Evolutionary conservation across 352 stramenopile species (phyloP), one percentile per base, ranked within the genome.

Genomic region (Phytophthora capsici): DNA sequence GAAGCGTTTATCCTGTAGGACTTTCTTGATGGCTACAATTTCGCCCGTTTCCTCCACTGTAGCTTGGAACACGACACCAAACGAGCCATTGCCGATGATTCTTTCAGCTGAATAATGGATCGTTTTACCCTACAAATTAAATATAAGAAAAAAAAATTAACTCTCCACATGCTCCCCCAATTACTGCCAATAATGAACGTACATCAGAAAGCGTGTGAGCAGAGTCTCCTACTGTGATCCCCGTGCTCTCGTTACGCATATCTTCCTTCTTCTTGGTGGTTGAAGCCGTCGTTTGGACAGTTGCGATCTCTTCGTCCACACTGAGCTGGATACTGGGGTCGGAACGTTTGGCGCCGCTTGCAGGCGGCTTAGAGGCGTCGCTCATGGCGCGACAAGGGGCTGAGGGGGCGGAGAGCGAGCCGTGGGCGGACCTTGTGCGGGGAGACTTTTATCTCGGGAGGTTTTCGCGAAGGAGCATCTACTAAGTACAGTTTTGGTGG

Each of bases 21-120:
- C 98, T 77, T 99, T 99, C 82, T 99, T 99, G 69, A 99, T 99
- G 9, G 98, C 98, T 3, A 99, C 98, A 47, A 99, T 94, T 75
- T 99, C 94, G 5, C 96, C 93, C 12, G 96, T 99, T 67, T 99
- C 96, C 51, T 98, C 94, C 13, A 99, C 94, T 12, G 87, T 92
- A 7, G 97, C 98, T 73, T 99, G 92, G 70, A 99, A 99, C 22
- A 99, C 98, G 12, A 99, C 97, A 12, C 98, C 98, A 73, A 99
- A 99, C 2, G 95, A 99, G 19, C 98, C 98, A 74, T 99, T 99
- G n/a, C 98, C 98, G 64, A 99, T 99, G 64, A 99, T 99, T 10
- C 96, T 84, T 66, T 99, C 97, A 1, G 97, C 97, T 34, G 96
- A 99, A 73, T 99, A 99, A 51, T 94, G 85, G 45, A 96, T 94